Evolutionary conservation across 345 rosid species (phyloP), one percentile per base, ranked within the genome.

Genomic region (Populus nigra): DNA sequence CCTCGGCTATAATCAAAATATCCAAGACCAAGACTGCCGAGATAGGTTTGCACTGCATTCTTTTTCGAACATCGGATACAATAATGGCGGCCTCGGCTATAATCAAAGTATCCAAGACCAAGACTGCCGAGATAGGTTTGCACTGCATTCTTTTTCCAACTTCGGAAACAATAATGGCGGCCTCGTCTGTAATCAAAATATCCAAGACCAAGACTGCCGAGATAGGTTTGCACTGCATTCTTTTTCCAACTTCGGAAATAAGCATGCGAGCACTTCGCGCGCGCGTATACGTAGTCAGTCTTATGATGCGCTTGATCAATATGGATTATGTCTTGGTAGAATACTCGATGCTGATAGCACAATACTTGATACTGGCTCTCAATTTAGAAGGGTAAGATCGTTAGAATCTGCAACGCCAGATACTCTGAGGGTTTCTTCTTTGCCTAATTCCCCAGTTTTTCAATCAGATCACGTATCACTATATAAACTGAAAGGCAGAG

Each of bases 401-500:
- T 27, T 75, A 47, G 71, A 65, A 16, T 31, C 70, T 8, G 5
- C 20, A 33, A 49, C 22, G 13, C 20, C 71, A 49, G 35, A 16
- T 31, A 3, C 61, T 55, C 61, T 23, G 7, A 57, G 33, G 31
- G 66, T 43, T 35, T 55, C 71, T 67, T 72, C 77, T 31, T 41
- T 43, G 50, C 17, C 73, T 53, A 39, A 53, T 20, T 22, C 33
- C 39, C 41, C 15, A 16, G 15, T 8, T 11, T 3, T 12, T 39
- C 57, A 0, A 16, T 38, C 10, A n/a, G 39, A n/a, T n/a, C 55
- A 53, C 66, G 5, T 27, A 17, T 67, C 65, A 3, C 7, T 61
- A 74, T 74, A 66, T 70, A 78, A 65, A 10, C 20, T 84, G 11
- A 73, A 35, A 71, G 87, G 85, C 2, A 65, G 43, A 31, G 55